Conservation (phyloP, 2,329 filamentous ascomycete genomes). For the Fonsecaea pugnacius region DNA sequence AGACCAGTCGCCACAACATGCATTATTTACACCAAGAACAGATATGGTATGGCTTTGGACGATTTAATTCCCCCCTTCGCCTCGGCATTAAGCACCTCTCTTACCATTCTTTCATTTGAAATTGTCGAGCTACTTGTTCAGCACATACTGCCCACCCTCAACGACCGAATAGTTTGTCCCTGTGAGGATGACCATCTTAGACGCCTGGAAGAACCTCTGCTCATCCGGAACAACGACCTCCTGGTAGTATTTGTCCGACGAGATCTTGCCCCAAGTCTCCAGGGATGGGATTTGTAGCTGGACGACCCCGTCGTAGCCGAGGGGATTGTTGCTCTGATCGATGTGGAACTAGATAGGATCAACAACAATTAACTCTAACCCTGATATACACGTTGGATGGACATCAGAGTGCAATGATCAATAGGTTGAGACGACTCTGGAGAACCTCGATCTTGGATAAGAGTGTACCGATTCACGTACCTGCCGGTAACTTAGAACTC, state of each 20-base stretch:
- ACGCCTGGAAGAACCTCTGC: slow-evolving; percentile 7
- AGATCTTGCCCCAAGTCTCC: slow-evolving; percentile 14
- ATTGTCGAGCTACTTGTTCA: slow-evolving; percentile 5
- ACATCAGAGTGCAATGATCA: slow-evolving; percentile 5
- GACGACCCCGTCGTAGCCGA: slow-evolving; percentile 14
- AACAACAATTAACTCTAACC: slow-evolving; percentile 11
- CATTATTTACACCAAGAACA: slow-evolving; percentile 1
- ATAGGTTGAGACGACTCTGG: slow-evolving; percentile 2
- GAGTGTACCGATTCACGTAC: not conserved
- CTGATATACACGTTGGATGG: slow-evolving; percentile 8
- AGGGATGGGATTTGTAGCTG: slow-evolving; percentile 17
- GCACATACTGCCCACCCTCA: slow-evolving; percentile 11
- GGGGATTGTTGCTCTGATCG: not conserved
- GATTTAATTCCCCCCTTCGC: not conserved
- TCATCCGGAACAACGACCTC: slow-evolving; percentile 16
- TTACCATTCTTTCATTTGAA: slow-evolving; percentile 9
- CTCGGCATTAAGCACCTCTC: slow-evolving; percentile 9
- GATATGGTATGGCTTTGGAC: not conserved
- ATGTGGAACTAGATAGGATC: slow-evolving; percentile 20
- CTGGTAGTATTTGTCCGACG: slow-evolving; percentile 11
- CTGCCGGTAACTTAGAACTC: slow-evolving; percentile 12
- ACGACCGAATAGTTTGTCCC: slow-evolving; percentile 14
- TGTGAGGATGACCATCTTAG: slow-evolving; percentile 12
- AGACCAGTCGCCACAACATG: not conserved
- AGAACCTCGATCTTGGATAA: too few species aligned